Conservation (phyloP, 805 yeast species). For the Metschnikowia shivogae region DNA sequence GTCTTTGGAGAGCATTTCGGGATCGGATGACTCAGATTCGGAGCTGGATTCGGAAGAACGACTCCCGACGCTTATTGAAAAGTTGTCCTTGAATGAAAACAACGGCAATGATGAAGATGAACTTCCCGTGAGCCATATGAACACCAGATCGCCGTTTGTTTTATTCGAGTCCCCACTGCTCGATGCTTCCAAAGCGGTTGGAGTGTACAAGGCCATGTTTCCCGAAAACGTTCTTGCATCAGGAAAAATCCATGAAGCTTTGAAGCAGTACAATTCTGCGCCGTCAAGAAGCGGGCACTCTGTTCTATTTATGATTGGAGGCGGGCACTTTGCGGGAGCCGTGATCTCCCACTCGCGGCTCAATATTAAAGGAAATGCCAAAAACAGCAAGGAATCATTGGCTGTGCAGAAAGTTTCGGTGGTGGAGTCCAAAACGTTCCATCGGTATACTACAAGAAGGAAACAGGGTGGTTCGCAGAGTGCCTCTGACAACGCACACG, state of each 20-base stretch:
- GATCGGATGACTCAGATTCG: conserved; percentile 41
- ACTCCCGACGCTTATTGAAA: conserved; percentile 22
- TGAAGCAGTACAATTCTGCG: conserved; percentile 9
- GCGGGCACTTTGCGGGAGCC: conserved; percentile 98
- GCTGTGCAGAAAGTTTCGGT: conserved; percentile 62
- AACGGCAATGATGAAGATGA: conserved; percentile 29
- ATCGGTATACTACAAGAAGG: conserved; percentile 91
- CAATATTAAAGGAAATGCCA: conserved; percentile 53
- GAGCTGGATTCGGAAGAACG: conserved; percentile 23
- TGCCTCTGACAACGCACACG: conserved; percentile 86
- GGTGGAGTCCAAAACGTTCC: conserved; percentile 78
- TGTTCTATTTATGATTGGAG: conserved; percentile 90
- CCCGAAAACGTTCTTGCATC: conserved; percentile 31
- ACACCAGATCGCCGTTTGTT: conserved; percentile 68
- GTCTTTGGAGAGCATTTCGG: conserved; percentile 56
- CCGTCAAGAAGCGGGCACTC: conserved; percentile 42
- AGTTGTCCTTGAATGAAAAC: conserved; percentile 17
- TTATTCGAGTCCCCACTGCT: conserved; percentile 49
- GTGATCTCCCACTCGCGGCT: conserved; percentile 69
- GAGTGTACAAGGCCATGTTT: conserved; percentile 64
- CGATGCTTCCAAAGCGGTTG: conserved; percentile 49
- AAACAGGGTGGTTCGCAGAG: conserved; percentile 98
- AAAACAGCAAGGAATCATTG: conserved; percentile 43
- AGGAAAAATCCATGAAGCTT: conserved; percentile 42
- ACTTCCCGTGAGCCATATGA: conserved; percentile 46